These are phyloP conservation scores for Naganishia cerealis DNA, from an alignment of 1,284 basidiomycete species.

Conservation along the genomic window DNA sequence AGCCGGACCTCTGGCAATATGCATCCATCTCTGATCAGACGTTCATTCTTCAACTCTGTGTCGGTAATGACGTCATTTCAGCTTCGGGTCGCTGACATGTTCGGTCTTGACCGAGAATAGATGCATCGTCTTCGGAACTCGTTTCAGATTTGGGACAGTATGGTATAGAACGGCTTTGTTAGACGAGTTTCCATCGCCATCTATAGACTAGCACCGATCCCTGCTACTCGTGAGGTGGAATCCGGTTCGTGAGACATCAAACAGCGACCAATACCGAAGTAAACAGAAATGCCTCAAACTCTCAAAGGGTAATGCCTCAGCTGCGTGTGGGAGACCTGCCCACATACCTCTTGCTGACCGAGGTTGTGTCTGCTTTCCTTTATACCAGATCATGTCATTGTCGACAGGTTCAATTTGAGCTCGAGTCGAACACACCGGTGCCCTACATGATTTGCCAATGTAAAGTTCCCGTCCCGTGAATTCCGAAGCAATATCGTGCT, in stretches of 20 bases:
- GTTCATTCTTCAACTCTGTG: no score
- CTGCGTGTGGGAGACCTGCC: background rate
- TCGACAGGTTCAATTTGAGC: constrained; percentile 48
- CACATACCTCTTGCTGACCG: background rate
- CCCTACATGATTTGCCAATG: constrained; percentile 53
- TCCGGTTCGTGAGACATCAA: no score
- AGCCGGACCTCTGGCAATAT: no score
- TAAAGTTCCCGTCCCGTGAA: background rate
- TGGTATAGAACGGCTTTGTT: no score
- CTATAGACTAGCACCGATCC: background rate
- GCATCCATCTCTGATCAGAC: no score
- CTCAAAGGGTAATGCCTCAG: constrained; percentile 27
- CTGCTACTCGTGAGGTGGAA: no score
- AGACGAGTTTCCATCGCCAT: no score
- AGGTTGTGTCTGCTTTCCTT: background rate
- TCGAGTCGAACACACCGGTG: constrained; percentile 53
- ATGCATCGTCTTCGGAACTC: background rate
- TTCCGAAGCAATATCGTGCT: background rate
- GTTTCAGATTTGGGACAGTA: no score
- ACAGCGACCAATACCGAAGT: no score
- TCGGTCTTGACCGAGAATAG: background rate
- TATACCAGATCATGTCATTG: constrained; percentile 51
- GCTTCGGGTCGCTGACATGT: background rate
- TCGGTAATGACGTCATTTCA: background rate
- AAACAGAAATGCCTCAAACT: constrained; percentile 27